Conservation (phyloP, 352 stramenopile species). For the Phytopythium mirpurense region DNA sequence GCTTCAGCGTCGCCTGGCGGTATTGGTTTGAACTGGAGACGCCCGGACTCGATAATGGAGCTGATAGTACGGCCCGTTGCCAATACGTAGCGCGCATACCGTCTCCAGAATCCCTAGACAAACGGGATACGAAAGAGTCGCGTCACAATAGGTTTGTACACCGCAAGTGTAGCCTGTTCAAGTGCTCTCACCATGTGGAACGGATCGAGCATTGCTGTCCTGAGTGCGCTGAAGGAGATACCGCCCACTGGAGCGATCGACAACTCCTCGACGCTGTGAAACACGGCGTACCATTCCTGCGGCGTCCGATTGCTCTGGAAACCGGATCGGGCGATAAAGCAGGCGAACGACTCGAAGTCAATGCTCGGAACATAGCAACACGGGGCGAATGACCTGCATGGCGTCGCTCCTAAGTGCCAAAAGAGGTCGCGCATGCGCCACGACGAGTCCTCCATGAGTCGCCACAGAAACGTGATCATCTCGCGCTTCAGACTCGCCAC, state of each 20-base stretch:
- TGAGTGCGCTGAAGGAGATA: constrained; percentile 24
- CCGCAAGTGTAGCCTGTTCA: background rate
- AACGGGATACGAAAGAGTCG: too few relatives aligned
- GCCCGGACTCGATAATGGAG: background rate
- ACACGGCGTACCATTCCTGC: constrained; percentile 36
- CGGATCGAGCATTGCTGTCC: constrained; percentile 31
- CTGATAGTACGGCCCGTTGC: background rate
- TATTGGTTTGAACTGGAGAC: background rate
- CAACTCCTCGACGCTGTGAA: constrained; percentile 23
- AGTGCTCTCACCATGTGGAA: constrained; percentile 30
- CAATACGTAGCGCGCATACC: background rate
- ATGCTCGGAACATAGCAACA: background rate
- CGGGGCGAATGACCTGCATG: background rate
- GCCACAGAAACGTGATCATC: constrained; percentile 1
- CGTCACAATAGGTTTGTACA: background rate
- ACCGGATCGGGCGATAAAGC: background rate
- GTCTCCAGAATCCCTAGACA: background rate
- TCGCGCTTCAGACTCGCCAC: background rate
- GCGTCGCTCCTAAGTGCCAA: background rate
- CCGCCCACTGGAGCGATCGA: constrained; percentile 6
- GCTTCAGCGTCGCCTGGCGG: background rate
- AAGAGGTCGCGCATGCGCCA: background rate
- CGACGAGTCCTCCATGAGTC: background rate
- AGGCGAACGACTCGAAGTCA: background rate
- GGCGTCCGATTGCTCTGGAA: constrained; percentile 1